A percentile compares a stretch with the other conserved stretches of the same genome.
These are phyloP conservation scores for Ascochyta fabae DNA, from an alignment of 2,329 filamentous ascomycete genomes.

Conservation along the genomic window DNA sequence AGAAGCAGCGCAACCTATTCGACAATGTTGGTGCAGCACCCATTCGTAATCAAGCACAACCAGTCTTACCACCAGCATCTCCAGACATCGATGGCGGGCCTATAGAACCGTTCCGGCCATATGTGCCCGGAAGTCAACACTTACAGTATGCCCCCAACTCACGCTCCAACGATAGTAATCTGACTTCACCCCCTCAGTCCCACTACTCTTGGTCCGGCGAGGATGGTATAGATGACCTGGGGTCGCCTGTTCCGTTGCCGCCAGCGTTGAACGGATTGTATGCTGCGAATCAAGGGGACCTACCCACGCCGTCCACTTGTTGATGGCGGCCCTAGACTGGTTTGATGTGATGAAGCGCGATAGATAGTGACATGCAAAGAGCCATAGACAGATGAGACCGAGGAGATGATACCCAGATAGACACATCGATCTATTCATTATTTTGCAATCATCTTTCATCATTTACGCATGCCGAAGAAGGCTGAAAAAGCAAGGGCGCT, in stretches of 20 bases:
- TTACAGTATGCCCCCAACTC: conserved; percentile 4
- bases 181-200: conserved; percentile 1
- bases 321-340: neutral
- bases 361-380: neutral
- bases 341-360: neutral
- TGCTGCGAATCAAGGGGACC: neutral
- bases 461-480: no score
- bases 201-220: neutral
- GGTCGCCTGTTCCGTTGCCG: neutral
- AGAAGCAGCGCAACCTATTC: conserved; percentile 13
- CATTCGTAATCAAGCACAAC: conserved; percentile 7
- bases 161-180: neutral
- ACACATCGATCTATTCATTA: neutral
- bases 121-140: neutral
- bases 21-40: conserved; percentile 15
- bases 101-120: conserved; percentile 4
- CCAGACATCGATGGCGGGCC: conserved; percentile 11
- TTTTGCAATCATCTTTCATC: no score
- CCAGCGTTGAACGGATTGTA: neutral
- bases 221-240: neutral
- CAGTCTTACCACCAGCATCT: conserved; percentile 18
- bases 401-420: conserved; percentile 3
- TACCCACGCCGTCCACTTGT: neutral
- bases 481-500: no score
- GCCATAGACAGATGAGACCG: neutral